phyloP scores from a whole-genome alignment of 805 yeast genomes.

The Candida stauntonica region DNA sequence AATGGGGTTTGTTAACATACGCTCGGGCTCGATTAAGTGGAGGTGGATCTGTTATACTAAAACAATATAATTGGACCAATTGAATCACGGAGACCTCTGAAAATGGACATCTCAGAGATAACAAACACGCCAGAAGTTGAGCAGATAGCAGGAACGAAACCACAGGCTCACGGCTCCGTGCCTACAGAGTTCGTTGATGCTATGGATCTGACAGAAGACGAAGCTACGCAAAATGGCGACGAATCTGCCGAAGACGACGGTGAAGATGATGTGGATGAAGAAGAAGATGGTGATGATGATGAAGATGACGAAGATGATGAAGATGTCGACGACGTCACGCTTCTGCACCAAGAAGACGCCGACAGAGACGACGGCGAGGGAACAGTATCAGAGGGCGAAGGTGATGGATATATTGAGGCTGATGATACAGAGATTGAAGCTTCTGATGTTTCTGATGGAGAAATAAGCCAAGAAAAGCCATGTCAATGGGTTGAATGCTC shows the following conservation, averaged over 20 bases:
- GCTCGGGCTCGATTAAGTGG: background rate
- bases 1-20: too few relatives aligned
- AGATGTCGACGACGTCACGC: background rate
- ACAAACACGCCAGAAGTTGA: too few relatives aligned
- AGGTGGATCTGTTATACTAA: background rate
- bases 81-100: slow-evolving; percentile 8
- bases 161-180: too few relatives aligned
- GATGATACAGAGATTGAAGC: slow-evolving; percentile 6
- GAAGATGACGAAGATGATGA: slow-evolving; percentile 1
- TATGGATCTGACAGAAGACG: slow-evolving; percentile 4
- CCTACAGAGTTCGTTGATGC: background rate
- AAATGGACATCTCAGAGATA: slow-evolving; percentile 12
- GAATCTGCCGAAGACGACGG: background rate
- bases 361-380: slow-evolving; percentile 12
- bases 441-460: slow-evolving; percentile 8
- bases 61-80: background rate
- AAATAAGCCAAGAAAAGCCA: background rate
- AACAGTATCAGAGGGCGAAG: slow-evolving; percentile 6
- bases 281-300: background rate
- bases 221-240: background rate
- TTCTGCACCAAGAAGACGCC: background rate
- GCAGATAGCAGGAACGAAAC: too few relatives aligned
- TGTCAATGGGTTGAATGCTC: slow-evolving; percentile 18
- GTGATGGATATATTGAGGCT: background rate
- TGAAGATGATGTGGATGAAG: background rate